Conservation (phyloP, 306 rosid genomes). For the Lathyrus sativus region DNA sequence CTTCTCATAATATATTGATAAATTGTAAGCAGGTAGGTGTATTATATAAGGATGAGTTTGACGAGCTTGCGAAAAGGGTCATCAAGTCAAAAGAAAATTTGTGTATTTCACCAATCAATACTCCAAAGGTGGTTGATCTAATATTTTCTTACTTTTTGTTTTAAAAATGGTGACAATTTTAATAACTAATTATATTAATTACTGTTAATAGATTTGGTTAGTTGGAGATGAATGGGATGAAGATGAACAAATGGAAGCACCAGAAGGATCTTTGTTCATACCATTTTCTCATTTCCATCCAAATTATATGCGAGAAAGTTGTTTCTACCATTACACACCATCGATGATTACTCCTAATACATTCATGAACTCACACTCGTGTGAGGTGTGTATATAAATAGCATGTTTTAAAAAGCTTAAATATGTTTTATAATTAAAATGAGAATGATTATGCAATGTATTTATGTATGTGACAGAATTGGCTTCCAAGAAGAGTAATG, state of each 20-base stretch:
- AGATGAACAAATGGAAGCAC: slow-evolving; percentile 56
- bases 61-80: slow-evolving; percentile 45
- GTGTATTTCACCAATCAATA: slow-evolving; percentile 38
- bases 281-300: slow-evolving; percentile 74
- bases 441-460: neutral
- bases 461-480: slow-evolving; percentile 31
- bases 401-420: no score
- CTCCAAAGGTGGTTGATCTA: slow-evolving; percentile 52
- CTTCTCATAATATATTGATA: neutral
- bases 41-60: slow-evolving; percentile 40
- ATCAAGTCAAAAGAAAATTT: slow-evolving; percentile 21
- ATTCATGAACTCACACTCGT: slow-evolving; percentile 52
- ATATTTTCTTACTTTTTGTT: neutral
- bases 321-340: slow-evolving; percentile 64
- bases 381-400: slow-evolving; percentile 81
- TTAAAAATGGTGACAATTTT: neutral
- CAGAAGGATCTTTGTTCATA: slow-evolving; percentile 61
- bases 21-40: slow-evolving; percentile 42
- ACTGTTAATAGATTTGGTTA: slow-evolving; percentile 51
- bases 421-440: neutral
- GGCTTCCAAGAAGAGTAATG: slow-evolving; percentile 69
- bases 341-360: slow-evolving; percentile 57
- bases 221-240: slow-evolving; percentile 64
- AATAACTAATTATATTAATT: neutral
- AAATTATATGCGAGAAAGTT: slow-evolving; percentile 50